Conservation (phyloP, 2,329 filamentous ascomycete genomes). For the Arthrobotrys megalospora region DNA sequence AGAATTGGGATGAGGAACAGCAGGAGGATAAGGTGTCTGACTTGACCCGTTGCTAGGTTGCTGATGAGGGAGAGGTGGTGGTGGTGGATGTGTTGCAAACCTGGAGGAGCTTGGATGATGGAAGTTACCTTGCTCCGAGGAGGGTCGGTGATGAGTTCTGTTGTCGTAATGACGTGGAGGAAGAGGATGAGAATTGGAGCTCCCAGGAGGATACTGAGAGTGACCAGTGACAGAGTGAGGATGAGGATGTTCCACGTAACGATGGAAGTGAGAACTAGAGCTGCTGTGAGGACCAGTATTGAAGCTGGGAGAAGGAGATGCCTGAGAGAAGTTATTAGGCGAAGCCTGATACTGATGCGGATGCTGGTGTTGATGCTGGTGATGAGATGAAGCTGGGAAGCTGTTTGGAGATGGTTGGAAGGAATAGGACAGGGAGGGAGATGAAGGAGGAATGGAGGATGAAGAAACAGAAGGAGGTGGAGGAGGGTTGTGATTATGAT, state of each 20-base stretch:
- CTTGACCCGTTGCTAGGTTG: slow-evolving; percentile 30
- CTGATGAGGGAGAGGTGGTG: slow-evolving; percentile 26
- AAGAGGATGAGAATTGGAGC: slow-evolving; percentile 26
- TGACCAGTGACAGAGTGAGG: slow-evolving; percentile 25
- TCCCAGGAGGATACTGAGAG: slow-evolving; percentile 32
- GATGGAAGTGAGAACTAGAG: slow-evolving; percentile 17
- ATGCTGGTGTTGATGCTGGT: background rate
- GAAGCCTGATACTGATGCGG: slow-evolving; percentile 22
- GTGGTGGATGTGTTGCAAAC: slow-evolving; percentile 19
- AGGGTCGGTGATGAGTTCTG: slow-evolving; percentile 5
- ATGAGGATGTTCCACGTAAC: slow-evolving; percentile 32
- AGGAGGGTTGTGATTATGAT: slow-evolving; percentile 16
- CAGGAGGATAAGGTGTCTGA: slow-evolving; percentile 37
- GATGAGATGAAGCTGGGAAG: slow-evolving; percentile 29
- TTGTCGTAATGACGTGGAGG: slow-evolving; percentile 25
- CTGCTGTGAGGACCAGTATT: slow-evolving; percentile 4
- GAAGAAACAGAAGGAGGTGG: background rate
- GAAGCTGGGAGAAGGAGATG: slow-evolving; percentile 1
- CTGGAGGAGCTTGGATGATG: slow-evolving; percentile 20
- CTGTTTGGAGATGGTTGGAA: slow-evolving; percentile 8
- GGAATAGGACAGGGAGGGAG: slow-evolving; percentile 3
- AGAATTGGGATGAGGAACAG: slow-evolving; percentile 25
- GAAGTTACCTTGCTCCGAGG: slow-evolving; percentile 17
- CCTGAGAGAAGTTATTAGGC: slow-evolving; percentile 22
- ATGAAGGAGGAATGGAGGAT: slow-evolving; percentile 16